phyloP scores from a whole-genome alignment of 805 yeast genomes.

The Kockiozyma suomiensis region DNA sequence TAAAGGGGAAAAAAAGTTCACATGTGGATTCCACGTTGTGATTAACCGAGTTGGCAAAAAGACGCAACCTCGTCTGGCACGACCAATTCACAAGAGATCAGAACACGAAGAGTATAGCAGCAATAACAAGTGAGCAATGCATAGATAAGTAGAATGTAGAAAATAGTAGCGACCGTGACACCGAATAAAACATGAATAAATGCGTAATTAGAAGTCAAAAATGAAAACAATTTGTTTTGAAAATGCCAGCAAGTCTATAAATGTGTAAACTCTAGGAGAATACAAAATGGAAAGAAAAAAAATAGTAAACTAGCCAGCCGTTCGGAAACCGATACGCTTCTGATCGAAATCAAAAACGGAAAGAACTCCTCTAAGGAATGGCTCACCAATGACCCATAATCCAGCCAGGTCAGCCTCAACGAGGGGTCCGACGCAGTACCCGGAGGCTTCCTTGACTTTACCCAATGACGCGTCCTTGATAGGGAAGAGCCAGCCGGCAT shows the following conservation, averaged over 20 bases:
- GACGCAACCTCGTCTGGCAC: no score
- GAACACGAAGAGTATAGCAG: background rate
- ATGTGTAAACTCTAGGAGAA: background rate
- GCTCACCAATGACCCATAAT: slow-evolving; percentile 34
- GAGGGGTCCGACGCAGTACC: slow-evolving; percentile 32
- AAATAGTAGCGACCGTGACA: slow-evolving; percentile 2
- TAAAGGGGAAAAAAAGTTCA: background rate
- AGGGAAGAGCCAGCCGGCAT: slow-evolving; percentile 34
- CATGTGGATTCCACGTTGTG: background rate
- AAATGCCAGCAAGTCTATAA: background rate
- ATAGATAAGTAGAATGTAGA: background rate
- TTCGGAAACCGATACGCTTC: slow-evolving; percentile 27
- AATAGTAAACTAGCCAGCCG: background rate
- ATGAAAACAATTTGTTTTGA: background rate
- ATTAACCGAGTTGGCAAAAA: background rate
- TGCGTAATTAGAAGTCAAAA: background rate
- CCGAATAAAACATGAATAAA: background rate
- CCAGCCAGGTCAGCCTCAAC: slow-evolving; percentile 33
- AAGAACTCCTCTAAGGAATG: slow-evolving; percentile 26
- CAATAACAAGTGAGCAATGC: background rate
- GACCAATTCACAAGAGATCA: no score
- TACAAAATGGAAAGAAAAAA: background rate
- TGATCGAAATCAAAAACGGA: slow-evolving; percentile 26
- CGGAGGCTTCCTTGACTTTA: slow-evolving; percentile 32
- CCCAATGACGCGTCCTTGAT: slow-evolving; percentile 27